Evolutionary conservation across 768 basidiomycete species (phyloP).

Genomic region (Mycena indigotica): DNA sequence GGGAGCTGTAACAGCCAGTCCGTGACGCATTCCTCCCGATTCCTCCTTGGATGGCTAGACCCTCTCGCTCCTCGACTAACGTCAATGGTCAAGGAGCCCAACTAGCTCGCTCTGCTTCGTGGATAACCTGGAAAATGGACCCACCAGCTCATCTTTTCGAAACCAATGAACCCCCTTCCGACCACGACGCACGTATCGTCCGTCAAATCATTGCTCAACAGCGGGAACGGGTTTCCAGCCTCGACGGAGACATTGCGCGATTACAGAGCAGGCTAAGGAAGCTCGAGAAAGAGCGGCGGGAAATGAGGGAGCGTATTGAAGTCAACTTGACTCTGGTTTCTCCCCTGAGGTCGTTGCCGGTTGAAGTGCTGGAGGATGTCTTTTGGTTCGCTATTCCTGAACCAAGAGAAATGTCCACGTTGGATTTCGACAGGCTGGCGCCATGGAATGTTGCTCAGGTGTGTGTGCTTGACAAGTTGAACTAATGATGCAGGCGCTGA

Average conservation of each 20-base stretch:
- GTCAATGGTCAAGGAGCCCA: too few species aligned
- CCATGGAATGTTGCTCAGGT: slow-evolving; percentile 3
- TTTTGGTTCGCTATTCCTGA: neutral
- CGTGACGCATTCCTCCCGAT: too few species aligned
- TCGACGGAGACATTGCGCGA: neutral
- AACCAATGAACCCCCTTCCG: neutral
- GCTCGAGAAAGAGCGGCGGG: neutral
- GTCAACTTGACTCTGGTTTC: neutral
- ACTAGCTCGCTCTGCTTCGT: too few species aligned
- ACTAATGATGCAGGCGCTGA: neutral
- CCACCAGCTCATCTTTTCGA: neutral
- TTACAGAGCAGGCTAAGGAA: neutral
- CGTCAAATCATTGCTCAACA: slow-evolving; percentile 4
- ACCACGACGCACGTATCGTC: neutral
- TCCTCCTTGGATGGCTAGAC: too few species aligned
- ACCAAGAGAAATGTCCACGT: neutral
- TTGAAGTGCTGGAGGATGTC: neutral
- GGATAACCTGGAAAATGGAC: neutral
- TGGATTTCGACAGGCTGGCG: neutral
- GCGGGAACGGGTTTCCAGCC: neutral
- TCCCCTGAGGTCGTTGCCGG: neutral
- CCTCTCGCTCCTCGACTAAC: too few species aligned
- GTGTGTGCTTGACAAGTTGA: too few species aligned
- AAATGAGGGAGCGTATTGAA: neutral
- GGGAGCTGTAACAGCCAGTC: too few species aligned